Conservation (phyloP, 495 filamentous ascomycete genomes). For the Xylaria flabelliformis region DNA sequence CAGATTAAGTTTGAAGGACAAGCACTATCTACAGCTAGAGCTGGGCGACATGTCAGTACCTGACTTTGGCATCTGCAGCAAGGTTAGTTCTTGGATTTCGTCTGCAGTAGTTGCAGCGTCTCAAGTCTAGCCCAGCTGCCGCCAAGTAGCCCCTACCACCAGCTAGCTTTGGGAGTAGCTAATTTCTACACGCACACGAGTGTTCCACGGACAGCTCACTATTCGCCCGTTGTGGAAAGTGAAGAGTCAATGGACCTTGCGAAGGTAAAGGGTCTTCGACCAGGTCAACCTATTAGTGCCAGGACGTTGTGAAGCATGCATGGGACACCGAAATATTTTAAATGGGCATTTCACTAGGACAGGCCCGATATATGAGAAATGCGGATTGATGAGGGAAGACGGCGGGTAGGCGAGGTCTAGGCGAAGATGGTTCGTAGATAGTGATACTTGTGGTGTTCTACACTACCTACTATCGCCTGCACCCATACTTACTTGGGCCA, state of each 20-base stretch:
- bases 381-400: neutral
- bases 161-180: conserved; percentile 9
- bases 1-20: conserved; percentile 3
- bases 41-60: neutral
- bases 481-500: conserved; percentile 11
- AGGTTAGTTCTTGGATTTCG: conserved; percentile 10
- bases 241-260: neutral
- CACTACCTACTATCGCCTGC: conserved; percentile 17
- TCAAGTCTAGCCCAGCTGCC: neutral
- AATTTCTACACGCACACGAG: conserved; percentile 13
- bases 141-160: neutral
- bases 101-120: conserved; percentile 12
- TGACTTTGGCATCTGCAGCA: neutral
- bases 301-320: neutral
- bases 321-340: neutral
- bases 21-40: conserved; percentile 4
- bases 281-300: neutral
- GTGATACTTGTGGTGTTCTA: conserved; percentile 21
- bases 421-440: conserved; percentile 25
- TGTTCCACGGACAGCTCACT: neutral
- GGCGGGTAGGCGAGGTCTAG: neutral
- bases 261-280: conserved; percentile 23
- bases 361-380: conserved; percentile 11
- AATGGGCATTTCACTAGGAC: conserved; percentile 11
- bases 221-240: neutral